Conservation (phyloP, 768 basidiomycete genomes). For the Rickenella mellea region DNA sequence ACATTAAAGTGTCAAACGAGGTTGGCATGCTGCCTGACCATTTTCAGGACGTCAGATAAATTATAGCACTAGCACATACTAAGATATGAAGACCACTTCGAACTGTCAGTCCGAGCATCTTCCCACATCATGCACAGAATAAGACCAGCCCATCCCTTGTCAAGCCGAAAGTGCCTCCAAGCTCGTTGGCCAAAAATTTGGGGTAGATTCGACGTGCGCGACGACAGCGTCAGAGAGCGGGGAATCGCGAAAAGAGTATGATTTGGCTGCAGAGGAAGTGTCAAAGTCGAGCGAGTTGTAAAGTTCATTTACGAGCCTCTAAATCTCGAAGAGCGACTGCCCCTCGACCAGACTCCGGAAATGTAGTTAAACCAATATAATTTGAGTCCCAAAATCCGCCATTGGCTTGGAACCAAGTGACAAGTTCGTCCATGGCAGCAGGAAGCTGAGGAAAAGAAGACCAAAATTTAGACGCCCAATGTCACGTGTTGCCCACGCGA, state of each 20-base stretch:
- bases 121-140: conserved; percentile 99
- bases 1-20: conserved; percentile 86
- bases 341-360: conserved; percentile 57
- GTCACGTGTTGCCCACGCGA: too few species aligned
- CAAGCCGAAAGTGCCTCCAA: conserved; percentile 55
- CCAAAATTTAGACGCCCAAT: too few species aligned
- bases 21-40: conserved; percentile 56
- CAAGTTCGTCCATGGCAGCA: conserved; percentile 28
- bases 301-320: conserved; percentile 35
- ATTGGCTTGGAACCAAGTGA: conserved; percentile 50
- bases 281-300: background rate
- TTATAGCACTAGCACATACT: conserved; percentile 29
- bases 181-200: conserved; percentile 43
- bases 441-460: too few species aligned
- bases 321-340: conserved; percentile 68
- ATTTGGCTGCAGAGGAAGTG: conserved; percentile 41
- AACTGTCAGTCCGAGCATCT: conserved; percentile 46
- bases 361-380: conserved; percentile 29
- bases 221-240: conserved; percentile 65
- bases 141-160: conserved; percentile 75
- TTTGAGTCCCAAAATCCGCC: conserved; percentile 40
- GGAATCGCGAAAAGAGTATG: conserved; percentile 79
- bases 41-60: background rate
- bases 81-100: conserved; percentile 68
- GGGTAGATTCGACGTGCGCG: conserved; percentile 63